Evolutionary conservation across 371 early-diverging fungal genomes (phyloP).

Genomic region (Mortierella sp.): DNA sequence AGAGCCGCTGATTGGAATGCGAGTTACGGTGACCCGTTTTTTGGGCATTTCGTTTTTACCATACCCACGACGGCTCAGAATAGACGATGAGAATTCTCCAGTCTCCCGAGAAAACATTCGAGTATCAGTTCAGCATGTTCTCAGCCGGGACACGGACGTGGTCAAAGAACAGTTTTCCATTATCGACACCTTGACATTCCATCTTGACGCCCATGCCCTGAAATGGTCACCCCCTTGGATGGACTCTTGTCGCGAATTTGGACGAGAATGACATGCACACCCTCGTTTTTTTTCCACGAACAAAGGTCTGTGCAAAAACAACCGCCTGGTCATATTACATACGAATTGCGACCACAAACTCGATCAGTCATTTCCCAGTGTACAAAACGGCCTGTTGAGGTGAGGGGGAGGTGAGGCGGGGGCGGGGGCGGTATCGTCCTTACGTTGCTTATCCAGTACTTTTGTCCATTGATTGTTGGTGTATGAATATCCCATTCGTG

Average conservation of each 20-base stretch:
- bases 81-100: conserved; percentile 61
- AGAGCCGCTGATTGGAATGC: too few species aligned
- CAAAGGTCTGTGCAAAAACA: conserved; percentile 74
- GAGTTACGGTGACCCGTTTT: too few species aligned
- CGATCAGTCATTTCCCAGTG: too few species aligned
- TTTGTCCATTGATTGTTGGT: conserved; percentile 69
- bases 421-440: not conserved
- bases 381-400: too few species aligned
- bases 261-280: conserved; percentile 68
- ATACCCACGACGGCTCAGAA: conserved; percentile 61
- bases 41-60: too few species aligned
- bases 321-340: conserved; percentile 70
- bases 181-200: conserved; percentile 71
- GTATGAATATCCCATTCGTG: conserved; percentile 78
- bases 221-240: conserved; percentile 64
- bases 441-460: conserved; percentile 77
- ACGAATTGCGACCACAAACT: too few species aligned
- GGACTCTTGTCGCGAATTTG: conserved; percentile 63
- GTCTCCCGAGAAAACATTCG: conserved; percentile 63
- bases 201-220: conserved; percentile 74
- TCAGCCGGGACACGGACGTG: conserved; percentile 67
- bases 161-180: conserved; percentile 58
- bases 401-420: too few species aligned
- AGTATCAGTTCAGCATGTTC: conserved; percentile 72
- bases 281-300: conserved; percentile 71